Evolutionary conservation across 768 basidiomycete species (phyloP).

Genomic region (Coprinopsis marcescibilis): DNA sequence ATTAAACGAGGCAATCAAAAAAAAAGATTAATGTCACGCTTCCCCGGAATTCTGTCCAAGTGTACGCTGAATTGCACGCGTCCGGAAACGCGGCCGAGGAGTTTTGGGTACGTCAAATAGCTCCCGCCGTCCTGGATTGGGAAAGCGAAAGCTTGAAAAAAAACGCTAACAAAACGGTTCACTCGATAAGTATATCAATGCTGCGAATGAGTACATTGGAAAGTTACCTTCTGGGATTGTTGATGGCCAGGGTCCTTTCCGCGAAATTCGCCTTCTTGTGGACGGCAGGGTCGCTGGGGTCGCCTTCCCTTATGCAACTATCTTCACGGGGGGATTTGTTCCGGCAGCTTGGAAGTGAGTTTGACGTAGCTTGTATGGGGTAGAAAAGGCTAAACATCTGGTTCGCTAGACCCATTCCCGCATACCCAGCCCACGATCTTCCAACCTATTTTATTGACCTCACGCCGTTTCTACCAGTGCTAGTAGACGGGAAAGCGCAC

Average conservation of each 20-base stretch:
- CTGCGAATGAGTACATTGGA: constrained; percentile 51
- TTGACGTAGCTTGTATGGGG: neutral
- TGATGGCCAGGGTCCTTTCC: constrained; percentile 42
- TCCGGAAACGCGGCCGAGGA: constrained; percentile 56
- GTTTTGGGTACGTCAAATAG: constrained; percentile 55
- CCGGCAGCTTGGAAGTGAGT: constrained; percentile 66
- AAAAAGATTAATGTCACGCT: constrained; percentile 59
- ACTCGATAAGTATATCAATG: constrained; percentile 71
- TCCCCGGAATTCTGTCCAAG: constrained; percentile 60
- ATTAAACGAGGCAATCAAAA: neutral
- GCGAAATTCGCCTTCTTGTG: constrained; percentile 42
- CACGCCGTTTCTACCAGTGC: constrained; percentile 68
- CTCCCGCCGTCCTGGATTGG: neutral
- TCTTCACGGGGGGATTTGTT: constrained; percentile 73
- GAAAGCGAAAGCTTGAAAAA: neutral
- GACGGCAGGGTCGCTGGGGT: constrained; percentile 43
- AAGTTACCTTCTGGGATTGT: constrained; percentile 43
- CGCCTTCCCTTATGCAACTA: constrained; percentile 49
- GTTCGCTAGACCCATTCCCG: constrained; percentile 54
- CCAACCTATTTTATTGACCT: constrained; percentile 76
- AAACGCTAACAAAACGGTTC: no score
- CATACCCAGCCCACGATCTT: constrained; percentile 71
- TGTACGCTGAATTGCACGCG: constrained; percentile 68
- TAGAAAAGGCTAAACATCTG: neutral
- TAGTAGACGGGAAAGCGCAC: constrained; percentile 66